phyloP scores from a whole-genome alignment of 371 early-diverging fungal species.

The Mortierella sp. region DNA sequence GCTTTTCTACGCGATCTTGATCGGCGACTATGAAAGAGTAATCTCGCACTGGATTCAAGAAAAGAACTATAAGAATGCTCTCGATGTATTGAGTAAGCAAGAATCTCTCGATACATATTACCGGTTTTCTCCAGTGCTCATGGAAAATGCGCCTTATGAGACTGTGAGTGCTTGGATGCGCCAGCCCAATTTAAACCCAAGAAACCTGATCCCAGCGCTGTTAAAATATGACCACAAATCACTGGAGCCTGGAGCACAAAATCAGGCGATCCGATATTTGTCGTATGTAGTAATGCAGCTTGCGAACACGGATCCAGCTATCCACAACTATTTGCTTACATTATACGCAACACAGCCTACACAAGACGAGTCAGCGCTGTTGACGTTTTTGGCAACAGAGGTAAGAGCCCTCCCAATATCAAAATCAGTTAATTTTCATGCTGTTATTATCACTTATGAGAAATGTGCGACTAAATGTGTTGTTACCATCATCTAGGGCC shows the following conservation, averaged over 20 bases:
- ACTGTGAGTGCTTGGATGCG: conserved; percentile 89
- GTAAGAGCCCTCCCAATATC: conserved; percentile 30
- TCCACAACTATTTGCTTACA: conserved; percentile 93
- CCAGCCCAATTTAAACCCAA: conserved; percentile 82
- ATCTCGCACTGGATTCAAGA: conserved; percentile 85
- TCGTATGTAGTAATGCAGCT: conserved; percentile 82
- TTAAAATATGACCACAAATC: conserved; percentile 77
- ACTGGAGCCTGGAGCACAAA: conserved; percentile 59
- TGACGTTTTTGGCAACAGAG: conserved; percentile 80
- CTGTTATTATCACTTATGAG: neutral
- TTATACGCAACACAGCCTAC: conserved; percentile 83
- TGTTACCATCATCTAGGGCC: conserved; percentile 59
- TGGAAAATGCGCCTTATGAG: conserved; percentile 85
- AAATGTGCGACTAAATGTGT: neutral
- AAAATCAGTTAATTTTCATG: neutral
- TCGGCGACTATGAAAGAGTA: conserved; percentile 86
- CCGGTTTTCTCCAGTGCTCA: conserved; percentile 84
- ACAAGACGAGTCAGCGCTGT: conserved; percentile 71
- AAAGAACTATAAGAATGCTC: conserved; percentile 78
- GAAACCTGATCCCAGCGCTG: conserved; percentile 89
- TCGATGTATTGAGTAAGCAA: conserved; percentile 82
- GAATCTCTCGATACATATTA: conserved; percentile 84
- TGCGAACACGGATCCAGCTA: conserved; percentile 84
- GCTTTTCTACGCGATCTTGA: conserved; percentile 81
- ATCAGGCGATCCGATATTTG: conserved; percentile 92